phyloP scores from a whole-genome alignment of 805 yeast species.

The Candida tammaniensis region DNA sequence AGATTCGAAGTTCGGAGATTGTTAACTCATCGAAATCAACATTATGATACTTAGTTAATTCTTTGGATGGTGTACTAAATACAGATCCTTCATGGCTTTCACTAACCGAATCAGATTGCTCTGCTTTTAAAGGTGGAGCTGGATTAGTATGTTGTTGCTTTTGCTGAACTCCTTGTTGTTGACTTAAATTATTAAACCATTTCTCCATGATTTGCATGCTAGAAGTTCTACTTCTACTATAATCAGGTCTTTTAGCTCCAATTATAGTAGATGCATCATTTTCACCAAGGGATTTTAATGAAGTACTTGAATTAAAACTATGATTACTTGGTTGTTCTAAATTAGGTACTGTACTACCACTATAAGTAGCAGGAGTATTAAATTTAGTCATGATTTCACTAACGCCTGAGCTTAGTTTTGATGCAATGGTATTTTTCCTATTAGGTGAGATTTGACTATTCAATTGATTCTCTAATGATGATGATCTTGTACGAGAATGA shows the following conservation, averaged over 20 bases:
- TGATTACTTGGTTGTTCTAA: no score
- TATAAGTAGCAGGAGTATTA: conserved; percentile 14
- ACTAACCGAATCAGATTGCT: conserved; percentile 11
- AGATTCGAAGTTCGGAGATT: conserved; percentile 29
- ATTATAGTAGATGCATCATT: conserved; percentile 8
- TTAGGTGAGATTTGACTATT: conserved; percentile 13
- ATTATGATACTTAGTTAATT: conserved; percentile 31
- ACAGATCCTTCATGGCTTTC: conserved; percentile 20
- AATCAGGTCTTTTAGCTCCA: conserved; percentile 22
- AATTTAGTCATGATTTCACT: conserved; percentile 42
- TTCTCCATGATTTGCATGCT: conserved; percentile 43
- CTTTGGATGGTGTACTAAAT: conserved; percentile 19
- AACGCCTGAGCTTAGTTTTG: conserved; percentile 40
- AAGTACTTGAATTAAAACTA: conserved; percentile 30
- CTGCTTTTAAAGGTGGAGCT: conserved; percentile 2
- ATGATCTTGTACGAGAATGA: conserved; percentile 37
- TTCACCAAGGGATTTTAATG: conserved; percentile 33
- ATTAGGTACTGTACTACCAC: conserved; percentile 2
- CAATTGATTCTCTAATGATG: conserved; percentile 21
- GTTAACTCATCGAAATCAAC: conserved; percentile 35
- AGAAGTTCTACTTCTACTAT: conserved; percentile 29
- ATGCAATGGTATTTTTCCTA: conserved; percentile 32
- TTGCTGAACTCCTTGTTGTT: conserved; percentile 8
- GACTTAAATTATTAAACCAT: conserved; percentile 36
- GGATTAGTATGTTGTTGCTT: conserved; percentile 1